Conservation (phyloP, 352 stramenopile species). For the Phytophthora palmivora region DNA sequence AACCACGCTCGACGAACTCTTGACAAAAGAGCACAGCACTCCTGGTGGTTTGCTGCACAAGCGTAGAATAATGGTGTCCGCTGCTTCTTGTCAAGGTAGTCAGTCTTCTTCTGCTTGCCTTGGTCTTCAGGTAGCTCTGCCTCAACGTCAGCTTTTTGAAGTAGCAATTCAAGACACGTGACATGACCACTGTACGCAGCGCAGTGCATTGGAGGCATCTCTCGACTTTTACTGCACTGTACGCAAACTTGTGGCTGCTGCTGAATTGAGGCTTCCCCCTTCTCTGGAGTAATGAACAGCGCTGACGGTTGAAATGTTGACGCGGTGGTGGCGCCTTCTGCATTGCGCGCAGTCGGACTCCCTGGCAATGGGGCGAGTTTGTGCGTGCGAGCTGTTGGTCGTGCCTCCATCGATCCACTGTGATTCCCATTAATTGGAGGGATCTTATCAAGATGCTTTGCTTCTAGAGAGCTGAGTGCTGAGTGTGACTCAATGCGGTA, state of each 20-base stretch:
- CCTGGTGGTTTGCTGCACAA: conserved; percentile 58
- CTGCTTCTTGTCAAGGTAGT: conserved; percentile 64
- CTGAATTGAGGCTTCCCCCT: conserved; percentile 12
- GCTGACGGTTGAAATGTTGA: conserved; percentile 10
- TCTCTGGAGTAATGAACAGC: conserved; percentile 19
- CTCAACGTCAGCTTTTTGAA: conserved; percentile 16
- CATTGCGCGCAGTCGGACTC: conserved; percentile 17
- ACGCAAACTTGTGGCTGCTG: conserved; percentile 28
- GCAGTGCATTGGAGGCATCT: conserved; percentile 66
- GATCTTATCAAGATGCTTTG: conserved; percentile 43
- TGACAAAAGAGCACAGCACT: conserved; percentile 55
- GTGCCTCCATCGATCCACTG: conserved; percentile 4
- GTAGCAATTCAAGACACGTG: conserved; percentile 46
- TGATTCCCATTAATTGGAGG: background rate
- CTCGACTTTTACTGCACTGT: conserved; percentile 50
- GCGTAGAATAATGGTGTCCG: conserved; percentile 75
- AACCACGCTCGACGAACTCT: conserved; percentile 47
- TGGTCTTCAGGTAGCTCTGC: conserved; percentile 1
- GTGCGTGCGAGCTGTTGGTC: conserved; percentile 25
- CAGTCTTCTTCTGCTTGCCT: conserved; percentile 16
- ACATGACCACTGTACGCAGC: conserved; percentile 63
- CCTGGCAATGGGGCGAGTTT: conserved; percentile 35
- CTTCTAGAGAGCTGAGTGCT: conserved; percentile 59
- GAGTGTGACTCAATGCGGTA: conserved; percentile 77
- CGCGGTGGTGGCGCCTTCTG: conserved; percentile 5